Conservation (phyloP, 805 yeast species). For the Metschnikowia picachoensis region DNA sequence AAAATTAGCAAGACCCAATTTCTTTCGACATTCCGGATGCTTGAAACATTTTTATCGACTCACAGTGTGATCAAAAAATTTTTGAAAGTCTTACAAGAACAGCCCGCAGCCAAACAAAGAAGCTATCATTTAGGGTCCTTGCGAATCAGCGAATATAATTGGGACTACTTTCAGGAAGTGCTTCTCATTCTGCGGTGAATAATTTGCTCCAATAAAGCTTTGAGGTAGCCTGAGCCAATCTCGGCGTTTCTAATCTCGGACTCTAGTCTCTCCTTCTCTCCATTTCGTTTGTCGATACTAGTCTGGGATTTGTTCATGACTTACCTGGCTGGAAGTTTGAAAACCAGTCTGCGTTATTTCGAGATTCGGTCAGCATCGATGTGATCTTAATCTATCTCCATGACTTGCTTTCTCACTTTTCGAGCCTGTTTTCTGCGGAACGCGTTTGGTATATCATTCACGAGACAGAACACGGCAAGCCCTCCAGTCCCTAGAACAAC, state of each 20-base stretch:
- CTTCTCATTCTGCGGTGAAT: constrained; percentile 22
- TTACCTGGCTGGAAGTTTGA: constrained; percentile 78
- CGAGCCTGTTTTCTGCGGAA: constrained; percentile 78
- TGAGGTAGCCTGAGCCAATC: constrained; percentile 52
- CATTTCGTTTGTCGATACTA: constrained; percentile 55
- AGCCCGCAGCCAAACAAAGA: neutral
- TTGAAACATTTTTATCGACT: neutral
- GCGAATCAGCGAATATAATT: neutral
- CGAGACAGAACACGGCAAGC: constrained; percentile 56
- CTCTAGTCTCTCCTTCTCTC: constrained; percentile 54
- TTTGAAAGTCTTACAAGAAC: neutral
- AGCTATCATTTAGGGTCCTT: neutral
- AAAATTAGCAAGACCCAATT: neutral
- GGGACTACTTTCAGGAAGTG: neutral
- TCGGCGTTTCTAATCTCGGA: constrained; percentile 53
- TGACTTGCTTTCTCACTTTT: constrained; percentile 61
- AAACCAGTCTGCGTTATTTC: constrained; percentile 76
- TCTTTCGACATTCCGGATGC: neutral
- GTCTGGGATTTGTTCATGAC: constrained; percentile 68
- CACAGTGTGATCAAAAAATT: constrained; percentile 2
- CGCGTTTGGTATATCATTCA: constrained; percentile 84
- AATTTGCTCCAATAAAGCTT: constrained; percentile 43
- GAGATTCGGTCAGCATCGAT: constrained; percentile 73
- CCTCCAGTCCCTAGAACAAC: constrained; percentile 46
- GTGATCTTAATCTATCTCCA: constrained; percentile 72